Base-by-base conservation (phyloP, 805 yeast species). In the Yamadazyma insecticola region DNA sequence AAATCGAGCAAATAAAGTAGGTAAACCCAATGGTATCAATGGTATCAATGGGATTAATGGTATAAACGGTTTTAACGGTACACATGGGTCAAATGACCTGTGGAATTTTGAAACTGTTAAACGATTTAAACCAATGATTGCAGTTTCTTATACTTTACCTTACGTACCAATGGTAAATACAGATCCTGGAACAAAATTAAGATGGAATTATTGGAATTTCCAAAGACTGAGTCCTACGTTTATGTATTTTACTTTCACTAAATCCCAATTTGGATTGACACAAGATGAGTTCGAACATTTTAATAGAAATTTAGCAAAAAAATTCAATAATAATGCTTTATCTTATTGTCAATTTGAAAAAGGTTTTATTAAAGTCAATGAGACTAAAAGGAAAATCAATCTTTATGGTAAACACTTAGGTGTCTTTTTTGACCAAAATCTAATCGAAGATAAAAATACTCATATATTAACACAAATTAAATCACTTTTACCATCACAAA, bases 121-220 rank as follows among this genome's bases (percentile, higher is more conserved):
- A n/a, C n/a, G n/a, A n/a, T 21, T 16, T 5, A 7, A 22, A 9
- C 19, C 35, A 13, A 20, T 20, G 15, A 15, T 24, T 18, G 16
- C 30, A 7, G 12, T 29, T 12, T 17, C 33, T 15, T n/a, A 16
- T 15, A 22, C 38, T 24, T 33, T 8, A 28, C 28, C 6, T 32
- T 32, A 1, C 22, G 26, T 5, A n/a, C n/a, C 34, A 26, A 17
- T 9, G 14, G 10, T n/a, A 24, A 4, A 30, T 21, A 31, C 23
- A 13, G 44, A 40, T 27, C 40, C 37, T 16, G 28, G 32, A 7
- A 22, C 18, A 9, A 30, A 16, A 13, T 11, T 36, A 13, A 13
- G 36, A 13, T 33, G 43, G 39, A 7, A 26, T 11, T 31, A 26
- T 26, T 39, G 43, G 43, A 3, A 21, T 1, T 36, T 30, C 16